These are phyloP conservation scores for Tothia fuscella DNA, from an alignment of 2,329 filamentous ascomycete species.

Conservation along the genomic window DNA sequence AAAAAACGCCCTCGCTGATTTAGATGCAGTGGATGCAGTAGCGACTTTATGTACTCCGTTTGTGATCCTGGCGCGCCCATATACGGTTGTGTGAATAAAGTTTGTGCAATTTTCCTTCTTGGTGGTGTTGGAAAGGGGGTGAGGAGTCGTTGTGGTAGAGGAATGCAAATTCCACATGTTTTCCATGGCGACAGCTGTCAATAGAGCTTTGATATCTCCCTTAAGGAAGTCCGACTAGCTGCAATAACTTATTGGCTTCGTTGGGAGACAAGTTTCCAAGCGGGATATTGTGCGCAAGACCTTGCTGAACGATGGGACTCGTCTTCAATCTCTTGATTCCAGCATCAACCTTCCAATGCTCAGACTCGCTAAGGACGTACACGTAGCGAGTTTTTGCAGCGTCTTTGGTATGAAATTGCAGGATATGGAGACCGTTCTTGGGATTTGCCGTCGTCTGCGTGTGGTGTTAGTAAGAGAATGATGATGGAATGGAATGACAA, in stretches of 20 bases:
- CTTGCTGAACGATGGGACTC: constrained; percentile 44
- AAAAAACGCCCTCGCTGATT: no score
- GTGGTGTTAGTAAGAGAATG: neutral
- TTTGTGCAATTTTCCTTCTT: no score
- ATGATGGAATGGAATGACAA: neutral
- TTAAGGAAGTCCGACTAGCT: no score
- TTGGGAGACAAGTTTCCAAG: neutral
- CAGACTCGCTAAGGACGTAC: constrained; percentile 46
- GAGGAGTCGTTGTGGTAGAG: no score
- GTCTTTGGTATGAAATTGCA: constrained; percentile 47
- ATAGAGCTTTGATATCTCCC: no score
- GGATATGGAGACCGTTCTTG: constrained; percentile 33
- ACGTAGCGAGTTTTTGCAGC: constrained; percentile 49
- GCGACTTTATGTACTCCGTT: no score
- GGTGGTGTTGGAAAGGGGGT: no score
- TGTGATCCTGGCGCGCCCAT: no score
- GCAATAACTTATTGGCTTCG: constrained; percentile 6
- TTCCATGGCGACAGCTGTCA: no score
- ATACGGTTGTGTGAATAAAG: no score
- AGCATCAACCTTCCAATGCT: constrained; percentile 51
- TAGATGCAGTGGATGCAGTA: no score
- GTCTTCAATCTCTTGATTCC: constrained; percentile 44
- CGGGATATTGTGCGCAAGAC: constrained; percentile 34
- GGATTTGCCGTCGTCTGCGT: neutral
- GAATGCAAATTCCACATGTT: no score